Base-by-base conservation (phyloP, 257 asterid species). In the Nicotiana paniculata region DNA sequence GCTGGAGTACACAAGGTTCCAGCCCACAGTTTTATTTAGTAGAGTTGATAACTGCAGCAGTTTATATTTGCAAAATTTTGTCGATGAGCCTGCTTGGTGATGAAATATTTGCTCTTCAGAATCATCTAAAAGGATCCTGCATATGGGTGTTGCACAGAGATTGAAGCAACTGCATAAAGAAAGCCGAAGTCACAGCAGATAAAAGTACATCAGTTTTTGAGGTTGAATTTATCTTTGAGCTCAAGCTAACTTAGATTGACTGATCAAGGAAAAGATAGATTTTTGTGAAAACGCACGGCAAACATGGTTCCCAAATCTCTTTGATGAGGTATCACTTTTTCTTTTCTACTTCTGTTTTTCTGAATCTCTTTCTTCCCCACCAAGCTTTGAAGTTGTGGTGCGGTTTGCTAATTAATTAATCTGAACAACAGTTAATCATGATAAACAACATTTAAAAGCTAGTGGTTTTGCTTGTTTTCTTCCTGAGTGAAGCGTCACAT, bases 1-100 rank as follows among this genome's bases (percentile, higher is more conserved):
- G 90, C 95, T 82, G 93, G 98, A 79, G 85, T 92, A 85, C 86
- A 86, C 55, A 93, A 93, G 88, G 64, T 92, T 88, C 97, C 97
- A 10, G 97, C 96, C 63, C 89, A 89, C 85, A 92, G 99, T 84
- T 69, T 85, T 82, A 61, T 58, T 28, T 82, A 48, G 63, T 77
- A 1, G 84, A 76, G 77, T 2, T 32, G 48, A 21, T 75, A 26
- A 9, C 80, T 55, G 17, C 9, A 26, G 55, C 79, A 70, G 51
- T 24, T 51, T 74, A n/a, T 51, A 76, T 28, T 59, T 76, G 48
- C 65, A 1, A 53, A 26, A 11, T 59, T 43, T 43, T 59, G 30
- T 21, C 30, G 3, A 39, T 9, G 28, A 59, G 26, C 65, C 65
- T 59, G 65, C 65, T 7, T 59, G 26, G 51, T 66, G 53, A 17